Evolutionary conservation across 768 basidiomycete genomes (phyloP), one percentile per base, ranked within the genome.

Genomic region (Kwoniella heveanensis): DNA sequence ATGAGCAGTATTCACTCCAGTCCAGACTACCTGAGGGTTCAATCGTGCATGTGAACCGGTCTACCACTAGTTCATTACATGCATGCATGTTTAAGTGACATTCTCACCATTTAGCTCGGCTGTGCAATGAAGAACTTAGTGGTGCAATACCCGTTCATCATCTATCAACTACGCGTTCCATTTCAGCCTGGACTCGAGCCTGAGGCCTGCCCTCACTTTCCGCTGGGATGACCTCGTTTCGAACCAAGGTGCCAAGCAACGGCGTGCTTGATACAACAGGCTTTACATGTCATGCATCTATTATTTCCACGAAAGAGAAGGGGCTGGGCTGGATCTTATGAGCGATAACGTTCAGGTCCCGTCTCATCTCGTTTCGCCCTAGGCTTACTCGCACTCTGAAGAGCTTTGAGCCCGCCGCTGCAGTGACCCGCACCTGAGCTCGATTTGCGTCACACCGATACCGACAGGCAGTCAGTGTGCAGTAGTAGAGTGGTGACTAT

Each of bases 221-320:
- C 39, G 4, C 10, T 17, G 39, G 39, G 39, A 44, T 10, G 10
- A 44, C 39, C 39, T 44, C 39, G 15, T 9, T 44, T 17, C 15
- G 39, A 44, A 44, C 39, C 39, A 44, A 44, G 39, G 39, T 44
- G 39, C 39, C 39, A 44, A 44, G 39, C 39, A 44, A 44, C 39
- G 39, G 39, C 39, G 39, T 44, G 39, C 39, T n/a, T 10, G 39
- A 44, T 44, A 44, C 17, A n/a, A n/a, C n/a, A n/a, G n/a, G n/a
- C n/a, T n/a, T n/a, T n/a, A n/a, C n/a, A n/a, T n/a, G n/a, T n/a
- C n/a, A n/a, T n/a, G n/a, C n/a, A n/a, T n/a, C n/a, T n/a, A n/a
- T n/a, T n/a, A n/a, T n/a, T n/a, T n/a, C n/a, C n/a, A n/a, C n/a
- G n/a, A n/a, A n/a, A n/a, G n/a, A n/a, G n/a, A n/a, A n/a, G n/a